These are phyloP conservation scores for Novymonas esmeraldas DNA, from an alignment of 208 protist genomes.

Conservation along the genomic window DNA sequence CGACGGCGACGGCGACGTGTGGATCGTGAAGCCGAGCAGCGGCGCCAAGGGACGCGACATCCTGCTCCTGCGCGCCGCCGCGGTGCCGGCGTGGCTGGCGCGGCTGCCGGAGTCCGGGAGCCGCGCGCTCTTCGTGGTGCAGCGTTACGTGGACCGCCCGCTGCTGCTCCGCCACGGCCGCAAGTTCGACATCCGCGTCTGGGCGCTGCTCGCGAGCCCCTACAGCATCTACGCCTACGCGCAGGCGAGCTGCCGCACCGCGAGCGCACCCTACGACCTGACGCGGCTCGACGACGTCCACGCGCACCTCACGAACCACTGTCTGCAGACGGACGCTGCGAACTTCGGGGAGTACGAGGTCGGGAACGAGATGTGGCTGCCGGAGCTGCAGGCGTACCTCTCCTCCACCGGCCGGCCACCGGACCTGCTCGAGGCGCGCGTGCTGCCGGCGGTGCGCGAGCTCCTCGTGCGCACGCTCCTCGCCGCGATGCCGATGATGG, in stretches of 20 bases:
- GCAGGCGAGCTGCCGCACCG: slow-evolving; percentile 85
- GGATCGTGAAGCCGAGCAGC: slow-evolving; percentile 90
- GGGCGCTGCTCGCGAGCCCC: slow-evolving; percentile 67
- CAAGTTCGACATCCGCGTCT: slow-evolving; percentile 93
- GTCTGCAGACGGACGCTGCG: slow-evolving; percentile 60
- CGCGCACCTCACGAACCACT: slow-evolving; percentile 92
- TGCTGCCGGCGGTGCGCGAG: slow-evolving; percentile 71
- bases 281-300: slow-evolving; percentile 46
- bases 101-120: slow-evolving; percentile 20
- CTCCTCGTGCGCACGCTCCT: slow-evolving; percentile 79
- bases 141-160: slow-evolving; percentile 87
- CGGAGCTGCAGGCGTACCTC: slow-evolving; percentile 66
- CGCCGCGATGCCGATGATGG: slow-evolving; percentile 50
- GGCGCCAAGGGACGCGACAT: slow-evolving; percentile 85
- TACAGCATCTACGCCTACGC: slow-evolving; percentile 84
- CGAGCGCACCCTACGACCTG: slow-evolving; percentile 60
- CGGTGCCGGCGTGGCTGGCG: slow-evolving; percentile 49
- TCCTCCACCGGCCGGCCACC: slow-evolving; percentile 30
- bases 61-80: slow-evolving; percentile 36
- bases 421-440: slow-evolving; percentile 39
- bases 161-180: slow-evolving; percentile 71
- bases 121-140: slow-evolving; percentile 71
- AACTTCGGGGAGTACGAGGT: slow-evolving; percentile 76
- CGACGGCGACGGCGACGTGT: slow-evolving; percentile 42
- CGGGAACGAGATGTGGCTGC: slow-evolving; percentile 91